Base-by-base conservation (phyloP, 2,329 filamentous ascomycete genomes). In the Gnomoniopsis sp. region DNA sequence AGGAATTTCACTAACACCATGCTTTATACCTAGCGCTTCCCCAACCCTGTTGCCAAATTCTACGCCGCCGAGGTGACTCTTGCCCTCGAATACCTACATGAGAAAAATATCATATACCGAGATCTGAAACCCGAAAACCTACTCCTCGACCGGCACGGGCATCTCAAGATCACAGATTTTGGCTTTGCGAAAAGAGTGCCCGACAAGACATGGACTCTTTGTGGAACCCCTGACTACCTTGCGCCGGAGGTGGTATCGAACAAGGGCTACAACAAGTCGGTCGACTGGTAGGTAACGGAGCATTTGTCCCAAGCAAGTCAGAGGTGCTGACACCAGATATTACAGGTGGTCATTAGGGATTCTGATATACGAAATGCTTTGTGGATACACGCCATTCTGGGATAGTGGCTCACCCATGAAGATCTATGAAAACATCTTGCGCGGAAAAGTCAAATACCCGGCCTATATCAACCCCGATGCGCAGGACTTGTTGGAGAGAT, bases 191-290 rank as follows among this genome's bases (percentile, higher is more conserved):
- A 99, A 79, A 91, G 93, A 66, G 95, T 99, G 26, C 93, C 93
- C 17, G 95, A 99, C 80, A 98, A 98, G 76, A 99, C 95, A 46
- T 99, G 95, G 95, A 99, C 95, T 26, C 83, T 99, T 46, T 99
- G 95, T 72, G 95, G 95, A 61, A 99, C 95, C 14, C 95, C 95
- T 7, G 95, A 99, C 75, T 99, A 99, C 72, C 85, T 99, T 38
- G 95, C 95, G 0, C 95, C 95, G 0, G 95, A 99, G 76, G 95
- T 99, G 15, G 95, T 99, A n/a, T 93, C 92, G 61, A 97, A 93
- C 74, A 98, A 98, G 77, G 95, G 95, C 55, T 99, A 99, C 80
- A 99, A 99, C 80, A 99, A 98, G 75, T 97, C 93, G 44, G 95
- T 99, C 19, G 95, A 99, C 73, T 99, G 95, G 95, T 97, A 78